phyloP scores from a whole-genome alignment of 139 green algal species.

The Coccomyxa sp. region DNA sequence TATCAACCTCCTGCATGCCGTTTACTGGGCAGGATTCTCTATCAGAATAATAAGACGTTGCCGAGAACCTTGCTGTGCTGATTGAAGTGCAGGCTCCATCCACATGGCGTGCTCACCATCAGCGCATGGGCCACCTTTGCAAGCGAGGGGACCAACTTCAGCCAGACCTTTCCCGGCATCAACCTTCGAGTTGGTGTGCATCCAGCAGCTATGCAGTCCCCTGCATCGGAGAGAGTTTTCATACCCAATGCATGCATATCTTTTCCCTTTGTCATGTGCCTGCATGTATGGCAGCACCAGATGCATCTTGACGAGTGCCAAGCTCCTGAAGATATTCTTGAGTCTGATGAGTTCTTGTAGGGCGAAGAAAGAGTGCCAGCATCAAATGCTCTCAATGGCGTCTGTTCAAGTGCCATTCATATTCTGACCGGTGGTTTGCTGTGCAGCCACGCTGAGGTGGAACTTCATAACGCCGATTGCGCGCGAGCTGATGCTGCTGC shows the following conservation, averaged over 20 bases:
- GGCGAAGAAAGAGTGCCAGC: too few species aligned
- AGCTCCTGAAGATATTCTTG: neutral
- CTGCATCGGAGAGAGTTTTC: too few species aligned
- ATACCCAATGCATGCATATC: too few species aligned
- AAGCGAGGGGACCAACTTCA: neutral
- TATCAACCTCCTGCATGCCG: neutral
- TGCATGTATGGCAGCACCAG: too few species aligned
- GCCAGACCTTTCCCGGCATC: neutral
- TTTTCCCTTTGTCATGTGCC: too few species aligned
- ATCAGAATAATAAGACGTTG: neutral
- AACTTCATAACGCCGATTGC: conserved; percentile 1
- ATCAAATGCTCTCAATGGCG: neutral
- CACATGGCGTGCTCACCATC: neutral
- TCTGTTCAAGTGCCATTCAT: neutral
- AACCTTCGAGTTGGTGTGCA: neutral
- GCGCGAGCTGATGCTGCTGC: neutral
- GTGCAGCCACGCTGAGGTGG: neutral
- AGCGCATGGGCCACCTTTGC: neutral
- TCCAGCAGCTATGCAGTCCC: neutral
- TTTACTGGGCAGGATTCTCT: neutral
- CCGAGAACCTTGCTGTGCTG: neutral
- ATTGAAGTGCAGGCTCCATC: neutral
- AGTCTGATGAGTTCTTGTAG: too few species aligned
- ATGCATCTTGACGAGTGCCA: neutral
- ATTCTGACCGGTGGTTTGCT: neutral